Conservation (phyloP, 1,284 basidiomycete species). For the Heterobasidion irregulare region DNA sequence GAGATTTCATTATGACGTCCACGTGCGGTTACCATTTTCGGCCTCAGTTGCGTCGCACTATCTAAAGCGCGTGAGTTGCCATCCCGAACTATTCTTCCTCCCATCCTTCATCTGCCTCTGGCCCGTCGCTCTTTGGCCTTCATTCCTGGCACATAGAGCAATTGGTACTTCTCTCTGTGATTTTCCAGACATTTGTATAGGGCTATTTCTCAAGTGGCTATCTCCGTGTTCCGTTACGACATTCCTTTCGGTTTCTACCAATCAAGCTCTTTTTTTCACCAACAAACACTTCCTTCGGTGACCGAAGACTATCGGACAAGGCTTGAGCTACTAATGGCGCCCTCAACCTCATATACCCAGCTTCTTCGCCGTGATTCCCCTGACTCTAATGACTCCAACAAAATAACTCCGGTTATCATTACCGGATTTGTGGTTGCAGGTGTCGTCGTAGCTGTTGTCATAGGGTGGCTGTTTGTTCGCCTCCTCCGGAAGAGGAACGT, state of each 20-base stretch:
- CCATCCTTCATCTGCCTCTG: not conserved
- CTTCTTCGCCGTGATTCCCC: conserved; percentile 9
- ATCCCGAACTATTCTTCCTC: not conserved
- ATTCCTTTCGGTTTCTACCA: no score
- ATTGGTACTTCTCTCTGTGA: not conserved
- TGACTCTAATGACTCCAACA: conserved; percentile 7
- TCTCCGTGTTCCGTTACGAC: no score
- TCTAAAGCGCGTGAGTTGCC: no score
- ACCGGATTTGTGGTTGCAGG: conserved; percentile 39
- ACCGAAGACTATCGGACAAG: not conserved
- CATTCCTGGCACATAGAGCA: not conserved
- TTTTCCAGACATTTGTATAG: not conserved
- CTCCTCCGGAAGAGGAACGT: conserved; percentile 30
- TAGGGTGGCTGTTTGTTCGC: conserved; percentile 31
- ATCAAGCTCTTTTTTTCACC: not conserved
- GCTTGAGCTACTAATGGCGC: not conserved
- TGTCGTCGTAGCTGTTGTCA: conserved; percentile 26
- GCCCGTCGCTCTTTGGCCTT: not conserved
- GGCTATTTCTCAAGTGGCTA: no score
- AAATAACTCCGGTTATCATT: conserved; percentile 28
- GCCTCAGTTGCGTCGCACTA: no score
- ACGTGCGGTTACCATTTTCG: not conserved
- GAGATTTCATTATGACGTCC: not conserved
- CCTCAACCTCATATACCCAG: not conserved
- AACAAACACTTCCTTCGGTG: not conserved